A percentile compares a stretch with the other conserved stretches of the same genome.
Conservation (phyloP, 2,329 filamentous ascomycete genomes). For the Knoxdaviesia proteae region DNA sequence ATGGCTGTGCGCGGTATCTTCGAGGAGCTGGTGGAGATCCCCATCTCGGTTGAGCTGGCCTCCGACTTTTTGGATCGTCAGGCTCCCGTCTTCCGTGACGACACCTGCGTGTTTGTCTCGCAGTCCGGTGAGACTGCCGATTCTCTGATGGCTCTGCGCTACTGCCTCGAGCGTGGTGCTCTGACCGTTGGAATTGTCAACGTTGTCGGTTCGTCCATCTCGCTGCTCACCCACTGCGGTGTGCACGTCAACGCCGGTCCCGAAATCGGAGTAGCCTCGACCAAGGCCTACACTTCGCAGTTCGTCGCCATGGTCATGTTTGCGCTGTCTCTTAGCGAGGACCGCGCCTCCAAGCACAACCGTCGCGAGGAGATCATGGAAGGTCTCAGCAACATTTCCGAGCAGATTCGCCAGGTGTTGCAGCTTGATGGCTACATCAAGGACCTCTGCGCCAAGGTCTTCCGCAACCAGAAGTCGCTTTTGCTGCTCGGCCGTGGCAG, state of each 20-base stretch:
- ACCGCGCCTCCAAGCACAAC: conserved; percentile 83
- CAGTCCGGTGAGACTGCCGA: conserved; percentile 98
- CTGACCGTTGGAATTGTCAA: conserved; percentile 97
- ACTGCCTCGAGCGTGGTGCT: conserved; percentile 93
- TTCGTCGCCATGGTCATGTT: conserved; percentile 99
- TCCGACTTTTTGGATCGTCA: conserved; percentile 96
- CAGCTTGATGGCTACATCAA: conserved; percentile 88
- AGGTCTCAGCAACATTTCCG: conserved; percentile 68
- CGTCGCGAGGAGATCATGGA: conserved; percentile 92
- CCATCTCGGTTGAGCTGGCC: conserved; percentile 87
- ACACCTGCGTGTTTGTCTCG: conserved; percentile 96
- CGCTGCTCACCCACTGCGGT: conserved; percentile 96
- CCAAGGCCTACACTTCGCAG: conserved; percentile 97
- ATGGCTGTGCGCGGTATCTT: conserved; percentile 98
- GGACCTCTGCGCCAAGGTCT: conserved; percentile 71
- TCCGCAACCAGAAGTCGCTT: conserved; percentile 95
- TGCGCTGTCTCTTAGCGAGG: conserved; percentile 84
- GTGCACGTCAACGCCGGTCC: conserved; percentile 98
- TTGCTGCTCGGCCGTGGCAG: conserved; percentile 84
- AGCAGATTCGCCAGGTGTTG: conserved; percentile 80
- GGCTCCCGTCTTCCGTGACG: conserved; percentile 95
- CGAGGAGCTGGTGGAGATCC: conserved; percentile 94
- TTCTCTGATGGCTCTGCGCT: conserved; percentile 87
- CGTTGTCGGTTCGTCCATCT: conserved; percentile 95
- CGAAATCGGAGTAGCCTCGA: conserved; percentile 96